These are phyloP conservation scores for Rhizopus arrhizus DNA, from an alignment of 371 early-diverging fungal species.

Conservation along the genomic window DNA sequence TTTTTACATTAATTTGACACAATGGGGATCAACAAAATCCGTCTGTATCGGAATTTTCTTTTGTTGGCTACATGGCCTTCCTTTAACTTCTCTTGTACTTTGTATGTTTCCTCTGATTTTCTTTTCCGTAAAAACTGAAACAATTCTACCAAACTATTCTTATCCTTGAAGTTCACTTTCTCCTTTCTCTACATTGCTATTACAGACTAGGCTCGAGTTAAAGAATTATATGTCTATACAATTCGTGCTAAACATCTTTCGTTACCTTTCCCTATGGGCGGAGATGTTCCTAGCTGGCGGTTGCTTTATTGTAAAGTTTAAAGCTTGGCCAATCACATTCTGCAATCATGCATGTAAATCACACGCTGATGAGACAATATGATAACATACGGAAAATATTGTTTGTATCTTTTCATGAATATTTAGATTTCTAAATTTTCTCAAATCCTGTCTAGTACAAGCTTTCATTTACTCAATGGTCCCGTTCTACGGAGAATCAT, in stretches of 20 bases:
- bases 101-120: too few relatives aligned
- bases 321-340: slow-evolving; percentile 12
- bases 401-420: slow-evolving; percentile 1
- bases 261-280: slow-evolving; percentile 7
- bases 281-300: slow-evolving; percentile 17
- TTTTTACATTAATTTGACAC: slow-evolving; percentile 7
- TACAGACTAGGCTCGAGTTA: too few relatives aligned
- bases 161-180: too few relatives aligned
- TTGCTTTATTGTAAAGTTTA: slow-evolving; percentile 17
- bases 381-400: slow-evolving; percentile 1
- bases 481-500: slow-evolving; percentile 6
- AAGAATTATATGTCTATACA: too few relatives aligned
- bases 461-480: slow-evolving; percentile 1
- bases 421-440: slow-evolving; percentile 4
- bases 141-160: too few relatives aligned
- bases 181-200: too few relatives aligned
- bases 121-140: too few relatives aligned
- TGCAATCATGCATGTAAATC: slow-evolving; percentile 9
- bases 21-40: too few relatives aligned
- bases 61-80: too few relatives aligned
- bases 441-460: slow-evolving; percentile 5
- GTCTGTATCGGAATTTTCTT: too few relatives aligned
- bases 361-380: slow-evolving; percentile 6
- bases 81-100: too few relatives aligned
- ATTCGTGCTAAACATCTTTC: slow-evolving; percentile 17